A percentile compares a stretch with the other conserved stretches of the same genome.
Conservation (phyloP, 2,329 filamentous ascomycete genomes). For the Neonectria coccinea region DNA sequence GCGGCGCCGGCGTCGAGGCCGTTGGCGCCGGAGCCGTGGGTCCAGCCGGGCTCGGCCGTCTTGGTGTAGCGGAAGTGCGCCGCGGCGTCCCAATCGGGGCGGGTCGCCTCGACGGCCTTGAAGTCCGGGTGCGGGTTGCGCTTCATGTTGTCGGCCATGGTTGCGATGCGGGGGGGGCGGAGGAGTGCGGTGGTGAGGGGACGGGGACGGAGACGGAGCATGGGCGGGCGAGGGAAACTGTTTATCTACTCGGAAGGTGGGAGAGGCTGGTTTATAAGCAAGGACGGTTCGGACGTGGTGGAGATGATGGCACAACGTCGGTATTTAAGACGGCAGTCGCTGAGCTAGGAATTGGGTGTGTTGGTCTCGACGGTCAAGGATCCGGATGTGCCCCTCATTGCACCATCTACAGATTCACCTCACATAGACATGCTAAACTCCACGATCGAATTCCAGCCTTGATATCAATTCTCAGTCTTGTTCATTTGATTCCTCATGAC, state of each 20-base stretch:
- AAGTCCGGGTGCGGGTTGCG: slow-evolving; percentile 77
- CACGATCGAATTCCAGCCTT: background rate
- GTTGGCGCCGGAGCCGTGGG: slow-evolving; percentile 74
- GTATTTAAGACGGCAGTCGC: slow-evolving; percentile 10
- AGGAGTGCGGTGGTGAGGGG: slow-evolving; percentile 24
- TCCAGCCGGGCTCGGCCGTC: slow-evolving; percentile 74
- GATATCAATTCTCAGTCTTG: background rate
- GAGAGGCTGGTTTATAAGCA: slow-evolving; percentile 15
- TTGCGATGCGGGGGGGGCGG: slow-evolving; percentile 27
- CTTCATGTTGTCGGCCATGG: slow-evolving; percentile 54
- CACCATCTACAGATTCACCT: background rate
- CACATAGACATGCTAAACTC: background rate
- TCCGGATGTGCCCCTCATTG: background rate
- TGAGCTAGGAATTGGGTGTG: background rate
- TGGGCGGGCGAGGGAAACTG: background rate
- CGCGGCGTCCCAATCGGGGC: slow-evolving; percentile 68
- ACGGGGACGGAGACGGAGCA: background rate
- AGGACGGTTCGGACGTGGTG: slow-evolving; percentile 1
- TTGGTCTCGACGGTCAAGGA: background rate
- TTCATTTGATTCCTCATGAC: background rate
- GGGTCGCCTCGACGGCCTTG: slow-evolving; percentile 74
- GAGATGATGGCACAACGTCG: slow-evolving; percentile 25
- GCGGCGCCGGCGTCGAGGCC: slow-evolving; percentile 47
- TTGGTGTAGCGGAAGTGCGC: slow-evolving; percentile 68
- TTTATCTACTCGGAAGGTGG: background rate